These are phyloP conservation scores for Ceriops decandra DNA, from an alignment of 345 rosid species.

Conservation along the genomic window DNA sequence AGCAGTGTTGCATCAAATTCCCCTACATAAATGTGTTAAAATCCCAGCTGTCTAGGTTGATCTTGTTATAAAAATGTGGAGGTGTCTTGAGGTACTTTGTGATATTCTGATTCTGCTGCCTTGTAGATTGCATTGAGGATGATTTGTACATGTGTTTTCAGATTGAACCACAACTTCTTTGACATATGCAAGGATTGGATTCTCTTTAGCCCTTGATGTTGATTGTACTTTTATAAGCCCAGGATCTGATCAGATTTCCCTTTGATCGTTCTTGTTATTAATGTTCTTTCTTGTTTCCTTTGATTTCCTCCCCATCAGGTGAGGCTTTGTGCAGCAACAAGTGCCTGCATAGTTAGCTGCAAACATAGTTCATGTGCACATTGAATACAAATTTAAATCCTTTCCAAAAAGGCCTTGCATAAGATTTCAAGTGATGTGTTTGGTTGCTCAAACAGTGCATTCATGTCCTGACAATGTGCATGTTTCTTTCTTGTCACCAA, in stretches of 20 bases:
- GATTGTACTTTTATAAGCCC: background rate
- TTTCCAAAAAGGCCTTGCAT: too few species aligned
- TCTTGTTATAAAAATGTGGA: background rate
- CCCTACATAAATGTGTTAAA: background rate
- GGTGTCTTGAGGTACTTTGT: background rate
- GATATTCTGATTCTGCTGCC: too few species aligned
- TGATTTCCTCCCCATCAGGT: too few species aligned
- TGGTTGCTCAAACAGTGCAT: too few species aligned
- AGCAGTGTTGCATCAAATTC: background rate
- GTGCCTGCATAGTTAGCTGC: too few species aligned
- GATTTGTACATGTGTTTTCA: background rate
- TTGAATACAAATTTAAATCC: too few species aligned
- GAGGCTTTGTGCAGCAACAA: too few species aligned
- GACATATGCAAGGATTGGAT: background rate
- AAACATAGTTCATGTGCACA: too few species aligned
- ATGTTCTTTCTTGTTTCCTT: too few species aligned
- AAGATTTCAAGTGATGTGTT: background rate
- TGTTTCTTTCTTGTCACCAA: background rate
- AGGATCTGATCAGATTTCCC: background rate
- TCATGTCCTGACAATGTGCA: background rate
- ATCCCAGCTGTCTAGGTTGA: background rate
- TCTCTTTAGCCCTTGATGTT: background rate
- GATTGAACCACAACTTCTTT: constrained; percentile 7
- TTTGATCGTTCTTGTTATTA: background rate
- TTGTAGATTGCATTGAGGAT: background rate